Base-by-base conservation (phyloP, 2,329 filamentous ascomycete species). In the Ceratocystis lukuohia region DNA sequence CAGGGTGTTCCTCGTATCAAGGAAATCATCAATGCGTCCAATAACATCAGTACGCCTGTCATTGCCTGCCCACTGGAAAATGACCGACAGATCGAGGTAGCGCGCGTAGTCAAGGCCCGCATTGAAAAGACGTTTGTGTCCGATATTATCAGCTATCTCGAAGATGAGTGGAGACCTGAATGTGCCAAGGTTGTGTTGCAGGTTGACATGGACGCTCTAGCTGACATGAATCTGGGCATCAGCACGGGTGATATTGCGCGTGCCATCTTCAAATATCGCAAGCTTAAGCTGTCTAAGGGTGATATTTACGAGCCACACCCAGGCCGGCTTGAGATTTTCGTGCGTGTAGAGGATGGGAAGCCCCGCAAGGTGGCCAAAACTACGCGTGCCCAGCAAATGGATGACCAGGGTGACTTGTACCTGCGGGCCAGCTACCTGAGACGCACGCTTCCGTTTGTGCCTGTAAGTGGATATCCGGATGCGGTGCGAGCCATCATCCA, bases 1-100 rank as follows among this genome's bases (percentile, higher is more conserved):
- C 91, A 96, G 74, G 94, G 94, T 89, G 94, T 99, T 5, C 94
- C 94, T 1, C 93, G 94, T 86, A 99, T 99, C 80, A 99, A 99
- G 78, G 94, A 99, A 80, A 99, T 99, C 71, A 99, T 99, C 85
- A 99, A 99, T 77, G 94, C 94, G 5, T 96, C 91, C 7, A 96
- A 91, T 74, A 80, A 81, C 62, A 99, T 99, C 76, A 95, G 89
- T 75, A 99, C 94, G 0, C 94, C 94, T 0, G 88, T 99, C 73
- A 96, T 99, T 71, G 86, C 84, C 5, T 97, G 94, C 72, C 87
- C 89, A 3, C 80, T 97, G 4, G 82, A 90, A 69, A 94, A 91
- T 73, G 84, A 86, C 68, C 79, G 82, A 66, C 84, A 88, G 70
- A 85, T 94, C 65, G 83, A 87, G 70, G 90, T 88, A 1, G 94